Percentiles rank a stretch among this genome's conserved stretches.
These are phyloP conservation scores for Ilyonectria robusta DNA, from an alignment of 2,329 filamentous ascomycete genomes.

Conservation along the genomic window DNA sequence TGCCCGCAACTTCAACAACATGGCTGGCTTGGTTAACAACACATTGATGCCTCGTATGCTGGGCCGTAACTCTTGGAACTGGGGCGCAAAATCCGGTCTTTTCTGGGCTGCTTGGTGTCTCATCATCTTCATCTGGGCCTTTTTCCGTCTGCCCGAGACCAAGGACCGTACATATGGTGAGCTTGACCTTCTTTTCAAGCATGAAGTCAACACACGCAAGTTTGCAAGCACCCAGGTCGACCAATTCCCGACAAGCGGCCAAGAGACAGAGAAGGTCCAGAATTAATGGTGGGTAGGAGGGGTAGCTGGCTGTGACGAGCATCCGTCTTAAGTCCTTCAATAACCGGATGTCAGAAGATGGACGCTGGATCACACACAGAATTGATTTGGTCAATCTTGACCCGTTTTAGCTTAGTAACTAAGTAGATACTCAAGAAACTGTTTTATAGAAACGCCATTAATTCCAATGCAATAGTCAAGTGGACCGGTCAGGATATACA, in stretches of 20 bases:
- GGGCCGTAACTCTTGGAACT: constrained; percentile 60
- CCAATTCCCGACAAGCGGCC: constrained; percentile 21
- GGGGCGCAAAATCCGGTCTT: constrained; percentile 64
- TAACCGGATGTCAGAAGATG: too few relatives aligned
- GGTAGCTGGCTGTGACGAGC: too few relatives aligned
- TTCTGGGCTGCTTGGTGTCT: constrained; percentile 57
- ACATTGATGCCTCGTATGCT: constrained; percentile 61
- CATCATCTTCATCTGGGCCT: constrained; percentile 64
- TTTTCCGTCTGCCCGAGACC: constrained; percentile 68
- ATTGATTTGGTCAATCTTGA: too few relatives aligned
- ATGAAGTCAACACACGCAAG: constrained; percentile 57
- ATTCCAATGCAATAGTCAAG: too few relatives aligned
- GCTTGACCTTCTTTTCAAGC: constrained; percentile 69
- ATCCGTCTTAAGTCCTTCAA: too few relatives aligned
- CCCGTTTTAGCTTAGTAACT: too few relatives aligned
- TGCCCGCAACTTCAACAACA: constrained; percentile 63
- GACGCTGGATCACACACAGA: too few relatives aligned
- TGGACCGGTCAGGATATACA: too few relatives aligned
- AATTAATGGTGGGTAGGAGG: too few relatives aligned
- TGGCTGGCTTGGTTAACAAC: constrained; percentile 62
- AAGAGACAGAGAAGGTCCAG: not conserved
- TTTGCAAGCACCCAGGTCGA: constrained; percentile 49
- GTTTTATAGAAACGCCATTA: too few relatives aligned
- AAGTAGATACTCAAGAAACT: too few relatives aligned
- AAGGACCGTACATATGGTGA: constrained; percentile 67